Evolutionary conservation across 1,139 yeast genomes (phyloP), one percentile per base, ranked within the genome.

Genomic region (Debaryomyces sp.): DNA sequence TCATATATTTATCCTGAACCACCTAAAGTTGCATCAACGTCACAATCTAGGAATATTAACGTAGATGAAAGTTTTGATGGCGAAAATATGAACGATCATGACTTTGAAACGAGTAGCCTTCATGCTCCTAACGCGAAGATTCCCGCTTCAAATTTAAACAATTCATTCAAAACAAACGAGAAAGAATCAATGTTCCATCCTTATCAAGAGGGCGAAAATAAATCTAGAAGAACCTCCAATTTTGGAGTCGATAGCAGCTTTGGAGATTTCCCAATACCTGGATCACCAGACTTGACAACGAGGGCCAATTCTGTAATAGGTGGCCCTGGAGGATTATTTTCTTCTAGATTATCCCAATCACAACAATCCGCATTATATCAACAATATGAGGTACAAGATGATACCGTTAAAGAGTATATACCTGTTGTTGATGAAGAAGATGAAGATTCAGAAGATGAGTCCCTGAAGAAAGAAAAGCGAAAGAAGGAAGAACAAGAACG

Each of bases 301-400:
- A 57, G 81, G 47, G 80, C 80, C 29, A 75, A 76, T 54, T 74
- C 80, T 4, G 79, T 75, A 1, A 58, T 74, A 43, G 78, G 76
- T 17, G 75, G 73, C 12, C 55, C 64, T 2, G 57, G 60, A 1
- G 71, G 70, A 2, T 50, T 63, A 2, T 70, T 70, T 51, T 70
- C 77, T 1, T 71, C 77, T 7, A 58, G 78, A 46, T 64, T 76
- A 47, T 73, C 79, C 0, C 79, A 76, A 53, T 75, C 79, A 3
- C 80, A 75, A 46, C 79, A 74, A 51, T 71, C 78, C 8, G 77
- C 73, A 1, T 55, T 75, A 64, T 75, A 75, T 58, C 78, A 75
- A 52, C 80, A 76, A 50, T 76, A 76, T 52, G 80, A 75, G 50
- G 80, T 76, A 15, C 68, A 68, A 46, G 81, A 76, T 56, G 81